A percentile compares a stretch with the other conserved stretches of the same genome.
Conservation (phyloP, 768 basidiomycete species). For the Steccherinum ochraceum region DNA sequence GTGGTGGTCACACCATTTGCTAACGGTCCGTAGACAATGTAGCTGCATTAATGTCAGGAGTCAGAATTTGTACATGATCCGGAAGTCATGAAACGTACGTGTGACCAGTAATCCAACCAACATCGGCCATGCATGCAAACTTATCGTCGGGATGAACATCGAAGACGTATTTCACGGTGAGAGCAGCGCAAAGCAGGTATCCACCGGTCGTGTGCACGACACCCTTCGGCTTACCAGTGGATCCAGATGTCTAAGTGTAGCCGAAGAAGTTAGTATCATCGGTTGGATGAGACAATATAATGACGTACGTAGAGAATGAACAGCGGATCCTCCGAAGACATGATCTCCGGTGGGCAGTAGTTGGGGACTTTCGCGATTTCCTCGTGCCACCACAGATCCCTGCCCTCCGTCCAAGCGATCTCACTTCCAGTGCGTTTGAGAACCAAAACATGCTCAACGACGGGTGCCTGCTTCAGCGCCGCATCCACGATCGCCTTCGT, state of each 20-base stretch:
- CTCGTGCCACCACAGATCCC: conserved; percentile 98
- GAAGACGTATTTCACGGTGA: conserved; percentile 97
- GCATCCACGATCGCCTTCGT: conserved; percentile 92
- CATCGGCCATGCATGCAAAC: conserved; percentile 97
- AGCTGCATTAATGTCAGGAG: conserved; percentile 29
- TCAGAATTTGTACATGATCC: background rate
- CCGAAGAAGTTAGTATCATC: background rate
- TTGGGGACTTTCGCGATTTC: conserved; percentile 76
- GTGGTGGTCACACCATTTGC: conserved; percentile 77
- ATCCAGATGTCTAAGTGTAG: conserved; percentile 73
- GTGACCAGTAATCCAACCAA: conserved; percentile 99
- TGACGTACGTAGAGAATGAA: conserved; percentile 94
- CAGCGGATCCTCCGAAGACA: conserved; percentile 91
- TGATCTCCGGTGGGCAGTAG: conserved; percentile 84
- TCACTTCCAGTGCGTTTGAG: conserved; percentile 80
- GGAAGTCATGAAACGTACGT: conserved; percentile 40
- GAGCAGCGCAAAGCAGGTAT: conserved; percentile 85
- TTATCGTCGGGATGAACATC: conserved; percentile 95
- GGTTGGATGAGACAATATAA: background rate
- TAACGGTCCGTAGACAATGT: conserved; percentile 95
- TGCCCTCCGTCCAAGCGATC: conserved; percentile 73
- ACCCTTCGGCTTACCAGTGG: conserved; percentile 95
- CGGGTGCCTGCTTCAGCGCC: conserved; percentile 78
- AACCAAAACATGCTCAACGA: conserved; percentile 88
- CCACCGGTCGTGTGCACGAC: conserved; percentile 87